Evolutionary conservation across 140 eudicot species (phyloP), one percentile per base, ranked within the genome.

Genomic region (Bidens hawaiensis): DNA sequence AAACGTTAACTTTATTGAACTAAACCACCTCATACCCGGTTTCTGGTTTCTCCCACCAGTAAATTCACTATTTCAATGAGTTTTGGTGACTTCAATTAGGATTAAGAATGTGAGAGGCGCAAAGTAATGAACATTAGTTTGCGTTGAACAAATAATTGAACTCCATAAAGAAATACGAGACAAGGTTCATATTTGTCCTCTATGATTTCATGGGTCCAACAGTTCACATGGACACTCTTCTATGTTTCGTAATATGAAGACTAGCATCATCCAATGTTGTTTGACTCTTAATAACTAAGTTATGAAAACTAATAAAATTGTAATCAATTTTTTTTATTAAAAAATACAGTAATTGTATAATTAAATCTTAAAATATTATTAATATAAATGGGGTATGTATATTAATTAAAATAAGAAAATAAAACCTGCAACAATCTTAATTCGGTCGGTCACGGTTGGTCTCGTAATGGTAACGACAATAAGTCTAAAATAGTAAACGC

Each of bases 111-210:
- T 21, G 42, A 68, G 10, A 43, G 49, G 17, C 48, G 47, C 22
- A 46, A 7, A 24, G 15, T 31, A 31, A 47, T 24, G 16, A n/a
- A 26, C 40, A 47, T 58, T 46, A 21, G 21, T 45, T 58, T 59
- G 75, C 38, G 75, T 46, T 47, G 75, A 34, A 43, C 58, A 58
- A 69, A 69, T 69, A 69, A 58, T 69, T 23, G 75, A 69, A 54
- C 12, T 27, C 36, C 40, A 46, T 45, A 69, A 53, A 53, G n/a
- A 31, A 17, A 68, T n/a, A 59, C 15, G 21, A 69, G 68, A 69
- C 67, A 69, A 59, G 68, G 40, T 58, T 30, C 26, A 33, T 58
- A 31, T 69, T 58, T 46, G 75, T 69, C 52, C 47, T 69, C 38
- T 51, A 8, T 31, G 75, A 58, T 59, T 69, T 59, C 33, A 69